These are phyloP conservation scores for Russula ochroleuca DNA, from an alignment of 768 basidiomycete species.

Conservation along the genomic window DNA sequence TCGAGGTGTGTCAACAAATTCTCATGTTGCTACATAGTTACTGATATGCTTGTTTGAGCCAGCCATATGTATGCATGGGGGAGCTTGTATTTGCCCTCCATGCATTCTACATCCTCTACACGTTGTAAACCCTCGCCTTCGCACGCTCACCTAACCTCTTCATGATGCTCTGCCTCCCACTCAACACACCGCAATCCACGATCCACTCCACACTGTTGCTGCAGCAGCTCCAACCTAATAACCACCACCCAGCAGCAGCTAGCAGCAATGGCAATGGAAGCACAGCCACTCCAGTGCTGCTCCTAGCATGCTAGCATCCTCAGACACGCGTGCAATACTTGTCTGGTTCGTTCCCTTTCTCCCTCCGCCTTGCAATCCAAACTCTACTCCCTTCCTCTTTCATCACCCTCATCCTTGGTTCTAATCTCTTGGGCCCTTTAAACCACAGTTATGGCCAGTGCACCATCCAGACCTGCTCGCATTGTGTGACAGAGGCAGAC, in stretches of 20 bases:
- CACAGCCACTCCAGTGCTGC: not conserved
- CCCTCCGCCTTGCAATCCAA: not conserved
- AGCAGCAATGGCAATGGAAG: not conserved
- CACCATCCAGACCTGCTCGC: conserved; percentile 23
- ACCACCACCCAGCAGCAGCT: not conserved
- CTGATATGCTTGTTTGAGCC: conserved; percentile 40
- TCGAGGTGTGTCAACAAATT: conserved; percentile 48
- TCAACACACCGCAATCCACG: conserved; percentile 12
- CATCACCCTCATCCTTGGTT: no score
- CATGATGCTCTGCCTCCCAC: conserved; percentile 19
- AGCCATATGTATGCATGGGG: no score
- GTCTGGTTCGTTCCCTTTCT: conserved; percentile 14
- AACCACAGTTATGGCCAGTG: conserved; percentile 23
- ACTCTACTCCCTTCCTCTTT: no score
- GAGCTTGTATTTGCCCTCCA: no score
- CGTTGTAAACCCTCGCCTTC: conserved; percentile 10
- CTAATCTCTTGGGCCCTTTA: not conserved
- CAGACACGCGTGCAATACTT: conserved; percentile 23
- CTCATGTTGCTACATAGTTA: not conserved
- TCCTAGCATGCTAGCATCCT: conserved; percentile 26
- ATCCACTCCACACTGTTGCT: conserved; percentile 17
- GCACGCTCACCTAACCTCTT: conserved; percentile 25
- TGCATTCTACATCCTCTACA: conserved; percentile 23
- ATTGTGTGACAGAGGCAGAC: conserved; percentile 18
- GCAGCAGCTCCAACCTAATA: not conserved